These are phyloP conservation scores for Podospora anserina DNA, from an alignment of 495 filamentous ascomycete genomes.

Conservation along the genomic window DNA sequence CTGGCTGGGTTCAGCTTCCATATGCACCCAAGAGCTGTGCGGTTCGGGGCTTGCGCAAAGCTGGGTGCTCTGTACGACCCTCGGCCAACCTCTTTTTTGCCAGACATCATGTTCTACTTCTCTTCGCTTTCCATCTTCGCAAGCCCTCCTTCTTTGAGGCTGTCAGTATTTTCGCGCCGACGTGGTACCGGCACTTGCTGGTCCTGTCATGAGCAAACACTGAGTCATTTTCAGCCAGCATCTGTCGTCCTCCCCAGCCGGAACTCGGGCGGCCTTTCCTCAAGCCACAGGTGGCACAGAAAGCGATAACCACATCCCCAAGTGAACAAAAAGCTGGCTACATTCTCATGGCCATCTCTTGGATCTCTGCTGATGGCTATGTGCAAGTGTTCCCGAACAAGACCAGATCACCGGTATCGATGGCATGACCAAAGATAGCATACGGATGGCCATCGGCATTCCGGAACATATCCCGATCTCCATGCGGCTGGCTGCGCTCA, in stretches of 20 bases:
- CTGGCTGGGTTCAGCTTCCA: background rate
- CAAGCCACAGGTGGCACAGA: background rate
- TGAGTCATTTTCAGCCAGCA: background rate
- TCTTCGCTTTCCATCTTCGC: background rate
- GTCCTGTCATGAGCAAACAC: background rate
- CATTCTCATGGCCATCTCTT: background rate
- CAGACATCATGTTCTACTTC: background rate
- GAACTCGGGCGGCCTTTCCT: background rate
- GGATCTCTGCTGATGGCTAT: background rate
- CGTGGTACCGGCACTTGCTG: background rate
- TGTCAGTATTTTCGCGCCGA: background rate
- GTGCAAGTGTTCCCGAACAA: background rate
- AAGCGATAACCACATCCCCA: background rate
- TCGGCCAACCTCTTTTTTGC: background rate
- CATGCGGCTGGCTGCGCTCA: background rate
- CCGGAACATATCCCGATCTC: background rate
- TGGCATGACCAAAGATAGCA: background rate
- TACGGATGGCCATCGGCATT: background rate
- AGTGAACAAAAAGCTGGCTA: background rate
- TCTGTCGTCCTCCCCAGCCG: background rate
- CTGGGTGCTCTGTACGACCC: background rate
- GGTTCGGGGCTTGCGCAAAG: slow-evolving; percentile 22
- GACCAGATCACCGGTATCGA: background rate
- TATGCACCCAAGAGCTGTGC: slow-evolving; percentile 2
- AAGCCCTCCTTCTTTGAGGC: background rate